Evolutionary conservation across 768 basidiomycete species (phyloP), one percentile per base, ranked within the genome.

Genomic region (Lactifluus pinguis): DNA sequence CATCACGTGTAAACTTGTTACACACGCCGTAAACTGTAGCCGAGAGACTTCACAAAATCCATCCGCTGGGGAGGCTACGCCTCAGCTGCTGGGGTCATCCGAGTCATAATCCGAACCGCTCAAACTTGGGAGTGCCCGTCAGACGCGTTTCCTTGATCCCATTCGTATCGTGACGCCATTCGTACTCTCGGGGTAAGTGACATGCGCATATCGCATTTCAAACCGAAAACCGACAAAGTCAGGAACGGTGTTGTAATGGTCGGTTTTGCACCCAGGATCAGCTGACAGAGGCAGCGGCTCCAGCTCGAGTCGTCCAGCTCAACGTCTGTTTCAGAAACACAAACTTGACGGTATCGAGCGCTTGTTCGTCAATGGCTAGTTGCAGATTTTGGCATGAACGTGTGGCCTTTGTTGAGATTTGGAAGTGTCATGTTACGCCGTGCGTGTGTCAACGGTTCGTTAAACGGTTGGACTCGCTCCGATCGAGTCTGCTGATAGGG

Each of bases 401-500:
- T 47, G 21, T 4, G 21, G 21, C 25, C 44, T 3, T n/a, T 47
- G 21, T 47, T 25, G 25, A 25, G 25, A 21, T 47, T 47, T 47
- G 4, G 9, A 21, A 47, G 25, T 11, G 19, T 47, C 45, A 47
- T 47, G 45, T 47, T 25, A 21, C 45, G 45, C 45, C 45, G 44
- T 10, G 19, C n/a, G 4, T 21, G 44, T 45, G 44, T 14, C 17
- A 36, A 39, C 34, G 34, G 25, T 34, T 15, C 30, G 21, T 44
- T 32, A 36, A 44, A 55, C 13, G 32, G 38, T 32, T 32, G 47
- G 45, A 47, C 45, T 15, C 49, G 59, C 39, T 53, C 36, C 41
- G 32, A 48, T 59, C 50, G 25, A 42, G 57, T 60, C 59, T 30
- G 59, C 53, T 60, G 53, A 60, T 39, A 10, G 11, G 53, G 53